phyloP scores from a whole-genome alignment of 163 green algal species.

The Botryococcus braunii region DNA sequence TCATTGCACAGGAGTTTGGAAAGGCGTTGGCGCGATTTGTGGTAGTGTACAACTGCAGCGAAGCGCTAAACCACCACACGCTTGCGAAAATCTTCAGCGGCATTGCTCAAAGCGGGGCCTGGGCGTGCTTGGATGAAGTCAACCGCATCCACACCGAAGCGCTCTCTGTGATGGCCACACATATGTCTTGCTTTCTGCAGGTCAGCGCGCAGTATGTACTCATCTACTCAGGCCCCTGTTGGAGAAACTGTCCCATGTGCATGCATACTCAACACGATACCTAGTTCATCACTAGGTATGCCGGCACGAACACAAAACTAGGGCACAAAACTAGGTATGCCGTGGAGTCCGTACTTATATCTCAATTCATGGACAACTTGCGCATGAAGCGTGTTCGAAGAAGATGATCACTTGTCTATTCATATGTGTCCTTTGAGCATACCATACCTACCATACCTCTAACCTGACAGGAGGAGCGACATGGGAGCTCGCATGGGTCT shows the following conservation, averaged over 20 bases:
- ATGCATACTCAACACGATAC: not conserved
- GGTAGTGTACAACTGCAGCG: constrained; percentile 88
- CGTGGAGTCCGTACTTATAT: too few species aligned
- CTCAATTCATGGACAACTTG: too few species aligned
- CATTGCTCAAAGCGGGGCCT: constrained; percentile 74
- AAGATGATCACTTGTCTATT: too few species aligned
- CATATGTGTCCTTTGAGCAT: too few species aligned
- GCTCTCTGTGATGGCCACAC: constrained; percentile 77
- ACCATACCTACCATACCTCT: too few species aligned
- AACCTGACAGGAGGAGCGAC: too few species aligned
- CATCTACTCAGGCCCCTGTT: not conserved
- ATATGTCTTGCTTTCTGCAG: constrained; percentile 74
- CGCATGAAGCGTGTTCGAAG: too few species aligned
- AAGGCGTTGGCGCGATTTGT: constrained; percentile 84
- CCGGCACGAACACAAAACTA: not conserved
- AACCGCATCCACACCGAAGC: constrained; percentile 87
- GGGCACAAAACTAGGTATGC: too few species aligned
- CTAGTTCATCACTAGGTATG: not conserved
- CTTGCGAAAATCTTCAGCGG: constrained; percentile 79
- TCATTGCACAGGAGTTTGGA: constrained; percentile 63
- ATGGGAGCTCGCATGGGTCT: too few species aligned
- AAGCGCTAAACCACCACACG: constrained; percentile 83
- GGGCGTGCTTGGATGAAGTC: constrained; percentile 86
- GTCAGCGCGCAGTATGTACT: constrained; percentile 7
- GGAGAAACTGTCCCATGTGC: not conserved